Base-by-base conservation (phyloP, 106 monocot species). In the Narthecium ossifragum region DNA sequence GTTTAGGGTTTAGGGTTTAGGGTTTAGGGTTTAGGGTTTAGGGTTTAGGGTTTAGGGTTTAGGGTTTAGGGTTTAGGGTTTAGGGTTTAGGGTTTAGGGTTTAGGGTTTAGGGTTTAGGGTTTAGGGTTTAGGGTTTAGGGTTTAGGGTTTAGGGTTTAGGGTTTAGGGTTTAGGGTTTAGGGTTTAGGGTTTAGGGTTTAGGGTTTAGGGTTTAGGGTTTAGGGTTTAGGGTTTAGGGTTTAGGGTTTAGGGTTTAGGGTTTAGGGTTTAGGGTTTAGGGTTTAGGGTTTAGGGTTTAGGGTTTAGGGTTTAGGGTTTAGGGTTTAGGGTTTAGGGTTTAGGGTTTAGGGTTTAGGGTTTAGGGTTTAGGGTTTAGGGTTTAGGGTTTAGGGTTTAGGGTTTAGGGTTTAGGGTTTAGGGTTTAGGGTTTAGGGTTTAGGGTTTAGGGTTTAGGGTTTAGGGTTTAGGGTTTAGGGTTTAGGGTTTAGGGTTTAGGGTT, bases 361-460 rank as follows among this genome's bases (percentile, higher is more conserved):
- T 45, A 45, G 45, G 45, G 45, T 45, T 45, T 45, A n/a, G 45
- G 45, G 6, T 45, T 45, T 11, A 17, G 36, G 36, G 6, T 45
- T 45, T 11, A 17, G 45, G 15, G 6, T 45, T 45, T 45, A 45
- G 45, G 45, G 45, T 45, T 45, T 45, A 45, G 45, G 45, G 45
- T 45, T 45, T 45, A 45, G 45, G 45, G 45, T 45, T 45, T 45
- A 45, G 45, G 45, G 45, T 45, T 45, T 45, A 45, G 45, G 45
- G 45, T 45, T 45, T 36, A 11, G 15, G 45, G 45, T 7, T 45
- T 45, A 45, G 45, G 45, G 45, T 11, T 7, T 45, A 45, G 45
- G 45, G 45, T 45, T 45, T 45, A n/a, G 45, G 45, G 45, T 45
- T 45, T 45, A 45, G 45, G 50, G 50, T 51, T 51, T 51, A 51